Base-by-base conservation (phyloP, 148 eudicot species). In the Vaccinium myrtillus region DNA sequence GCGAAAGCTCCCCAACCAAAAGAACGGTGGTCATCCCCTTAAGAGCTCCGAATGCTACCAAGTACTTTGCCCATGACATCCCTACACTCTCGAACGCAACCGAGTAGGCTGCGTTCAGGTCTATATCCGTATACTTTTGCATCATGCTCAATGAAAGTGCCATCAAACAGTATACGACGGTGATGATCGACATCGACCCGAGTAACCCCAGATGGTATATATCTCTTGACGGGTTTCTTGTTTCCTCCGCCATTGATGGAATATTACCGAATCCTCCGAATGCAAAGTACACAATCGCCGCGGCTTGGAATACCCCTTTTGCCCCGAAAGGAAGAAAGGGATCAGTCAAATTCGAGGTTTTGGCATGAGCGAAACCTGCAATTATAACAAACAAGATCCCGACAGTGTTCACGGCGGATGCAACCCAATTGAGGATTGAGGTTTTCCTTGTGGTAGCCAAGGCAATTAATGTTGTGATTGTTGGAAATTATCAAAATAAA, bases 21-120 rank as follows among this genome's bases (percentile, higher is more conserved):
- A 94, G 84, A 46, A 91, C 94, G 1, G 96, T 90, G 75, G 95
- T 93, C 98, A 94, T 94, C 13, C 98, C 96, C 85, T 92, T 91
- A 39, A 94, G 89, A 25, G 96, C 98, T 55, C 94, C 96, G 1
- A 91, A 84, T 8, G 94, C 95, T 0, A 93, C 98, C 23, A 93
- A 54, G 19, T 91, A 91, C 86, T 94, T 92, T 0, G 94, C 98
- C 96, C 96, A 93, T 36, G 86, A 87, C 88, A 92, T 79, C 13
- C 94, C 94, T 36, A 93, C 91, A 2, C 87, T 84, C 82, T 93
- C 84, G 55, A 94, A 92, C 0, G 96, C 98, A 4, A 91, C 58
- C 5, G 98, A 87, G 81, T 89, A 94, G 11, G 96, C 88, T 10
- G 98, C 94, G n/a, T 92, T 59, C 1, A 82, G 83, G 74, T 94